phyloP scores from a whole-genome alignment of 148 eudicot genomes.

The Chenopodium quinoa region DNA sequence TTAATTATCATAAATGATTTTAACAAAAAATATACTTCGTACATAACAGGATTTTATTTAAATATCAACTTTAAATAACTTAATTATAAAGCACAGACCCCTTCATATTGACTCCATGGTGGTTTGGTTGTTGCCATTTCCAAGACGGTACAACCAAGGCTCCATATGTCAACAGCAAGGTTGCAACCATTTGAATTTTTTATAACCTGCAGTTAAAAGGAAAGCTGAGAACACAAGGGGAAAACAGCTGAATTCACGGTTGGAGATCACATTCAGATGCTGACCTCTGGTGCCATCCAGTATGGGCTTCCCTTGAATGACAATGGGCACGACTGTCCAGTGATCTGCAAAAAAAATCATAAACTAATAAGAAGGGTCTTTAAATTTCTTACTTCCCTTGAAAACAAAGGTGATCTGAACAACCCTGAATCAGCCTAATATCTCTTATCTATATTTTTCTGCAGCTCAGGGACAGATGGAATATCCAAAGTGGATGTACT shows the following conservation, averaged over 20 bases:
- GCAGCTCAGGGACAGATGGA: conserved; percentile 6
- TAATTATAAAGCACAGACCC: conserved; percentile 54
- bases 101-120: conserved; percentile 98
- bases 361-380: neutral
- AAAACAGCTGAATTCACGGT: neutral
- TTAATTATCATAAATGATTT: neutral
- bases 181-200: conserved; percentile 66
- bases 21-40: neutral
- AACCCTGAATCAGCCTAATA: conserved; percentile 1
- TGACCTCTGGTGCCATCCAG: conserved; percentile 99
- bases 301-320: conserved; percentile 96
- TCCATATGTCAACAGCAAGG: conserved; percentile 94
- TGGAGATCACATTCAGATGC: conserved; percentile 18
- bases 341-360: conserved; percentile 51
- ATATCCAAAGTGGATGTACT: conserved; percentile 31
- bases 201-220: conserved; percentile 52
- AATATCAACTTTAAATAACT: conserved; percentile 6
- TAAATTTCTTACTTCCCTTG: neutral
- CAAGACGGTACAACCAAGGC: conserved; percentile 94
- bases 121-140: conserved; percentile 97
- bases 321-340: conserved; percentile 86
- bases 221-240: conserved; percentile 16
- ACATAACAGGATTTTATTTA: neutral
- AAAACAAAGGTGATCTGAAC: neutral
- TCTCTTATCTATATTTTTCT: neutral